A percentile compares a stretch with the other conserved stretches of the same genome.
These are phyloP conservation scores for Erysiphe pisi DNA, from an alignment of 2,329 filamentous ascomycete genomes.

Conservation along the genomic window DNA sequence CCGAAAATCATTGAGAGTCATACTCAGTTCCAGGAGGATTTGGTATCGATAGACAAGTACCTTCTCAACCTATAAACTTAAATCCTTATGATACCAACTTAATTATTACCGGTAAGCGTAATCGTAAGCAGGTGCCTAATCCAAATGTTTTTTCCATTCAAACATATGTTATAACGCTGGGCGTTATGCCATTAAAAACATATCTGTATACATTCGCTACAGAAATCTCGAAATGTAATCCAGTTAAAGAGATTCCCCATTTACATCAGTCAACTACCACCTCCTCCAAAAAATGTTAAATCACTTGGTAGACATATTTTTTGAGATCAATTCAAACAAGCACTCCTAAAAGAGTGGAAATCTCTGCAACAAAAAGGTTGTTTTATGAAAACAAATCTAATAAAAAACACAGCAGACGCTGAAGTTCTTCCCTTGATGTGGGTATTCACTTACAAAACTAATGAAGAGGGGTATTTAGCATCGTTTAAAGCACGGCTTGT, in stretches of 20 bases:
- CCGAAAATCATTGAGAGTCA: too few species aligned
- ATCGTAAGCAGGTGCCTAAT: not conserved
- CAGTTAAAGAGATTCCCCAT: too few species aligned
- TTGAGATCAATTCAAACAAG: not conserved
- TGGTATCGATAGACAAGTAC: not conserved
- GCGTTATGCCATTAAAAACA: not conserved
- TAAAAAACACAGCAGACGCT: not conserved
- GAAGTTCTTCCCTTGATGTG: not conserved
- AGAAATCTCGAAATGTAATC: not conserved
- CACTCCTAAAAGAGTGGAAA: not conserved
- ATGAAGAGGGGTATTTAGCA: not conserved
- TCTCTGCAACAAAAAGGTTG: not conserved
- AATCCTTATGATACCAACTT: not conserved
- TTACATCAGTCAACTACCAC: not conserved
- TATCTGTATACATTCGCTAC: not conserved
- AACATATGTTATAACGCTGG: not conserved
- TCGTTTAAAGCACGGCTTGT: not conserved
- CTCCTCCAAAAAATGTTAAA: not conserved
- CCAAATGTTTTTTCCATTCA: constrained; percentile 18
- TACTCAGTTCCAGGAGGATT: not conserved
- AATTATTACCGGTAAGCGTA: constrained; percentile 4
- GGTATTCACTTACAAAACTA: not conserved
- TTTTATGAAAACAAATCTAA: not conserved
- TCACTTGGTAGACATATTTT: not conserved
- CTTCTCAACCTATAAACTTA: not conserved